Evolutionary conservation across 2,329 filamentous ascomycete genomes (phyloP).

Genomic region (Gyromitra esculenta): DNA sequence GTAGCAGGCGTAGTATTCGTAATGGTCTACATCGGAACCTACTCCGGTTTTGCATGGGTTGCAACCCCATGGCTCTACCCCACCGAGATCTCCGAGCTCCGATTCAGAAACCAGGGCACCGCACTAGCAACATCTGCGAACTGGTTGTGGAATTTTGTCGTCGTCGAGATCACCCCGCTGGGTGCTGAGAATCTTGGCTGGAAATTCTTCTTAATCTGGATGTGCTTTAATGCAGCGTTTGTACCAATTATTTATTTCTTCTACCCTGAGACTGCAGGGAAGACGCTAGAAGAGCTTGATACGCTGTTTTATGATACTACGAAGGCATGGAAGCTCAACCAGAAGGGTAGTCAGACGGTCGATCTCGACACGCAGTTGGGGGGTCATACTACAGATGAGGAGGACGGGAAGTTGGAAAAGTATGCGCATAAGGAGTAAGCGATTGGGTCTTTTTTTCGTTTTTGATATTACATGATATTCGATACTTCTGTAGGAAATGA

Average conservation of each 20-base stretch:
- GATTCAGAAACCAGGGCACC: conserved; percentile 40
- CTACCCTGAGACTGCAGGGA: conserved; percentile 61
- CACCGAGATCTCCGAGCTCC: conserved; percentile 65
- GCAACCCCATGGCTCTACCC: conserved; percentile 72
- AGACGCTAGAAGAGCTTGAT: conserved; percentile 61
- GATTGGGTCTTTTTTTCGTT: neutral
- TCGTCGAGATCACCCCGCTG: conserved; percentile 73
- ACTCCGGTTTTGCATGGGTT: conserved; percentile 73
- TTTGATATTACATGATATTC: neutral
- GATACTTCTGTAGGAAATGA: neutral
- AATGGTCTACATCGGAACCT: conserved; percentile 59
- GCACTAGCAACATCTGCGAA: conserved; percentile 70
- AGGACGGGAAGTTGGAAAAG: conserved; percentile 21
- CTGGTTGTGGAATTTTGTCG: conserved; percentile 61
- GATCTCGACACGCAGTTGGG: conserved; percentile 6
- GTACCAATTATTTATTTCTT: conserved; percentile 61
- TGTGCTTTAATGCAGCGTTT: conserved; percentile 63
- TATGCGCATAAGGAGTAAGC: conserved; percentile 8
- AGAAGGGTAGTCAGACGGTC: conserved; percentile 25
- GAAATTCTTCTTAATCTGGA: conserved; percentile 68
- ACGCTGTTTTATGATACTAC: conserved; percentile 66
- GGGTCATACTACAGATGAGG: conserved; percentile 15
- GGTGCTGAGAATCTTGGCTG: conserved; percentile 67
- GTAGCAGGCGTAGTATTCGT: conserved; percentile 57
- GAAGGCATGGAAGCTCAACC: conserved; percentile 41